Conservation (phyloP, 306 rosid species). For the Castanopsis chinensis region DNA sequence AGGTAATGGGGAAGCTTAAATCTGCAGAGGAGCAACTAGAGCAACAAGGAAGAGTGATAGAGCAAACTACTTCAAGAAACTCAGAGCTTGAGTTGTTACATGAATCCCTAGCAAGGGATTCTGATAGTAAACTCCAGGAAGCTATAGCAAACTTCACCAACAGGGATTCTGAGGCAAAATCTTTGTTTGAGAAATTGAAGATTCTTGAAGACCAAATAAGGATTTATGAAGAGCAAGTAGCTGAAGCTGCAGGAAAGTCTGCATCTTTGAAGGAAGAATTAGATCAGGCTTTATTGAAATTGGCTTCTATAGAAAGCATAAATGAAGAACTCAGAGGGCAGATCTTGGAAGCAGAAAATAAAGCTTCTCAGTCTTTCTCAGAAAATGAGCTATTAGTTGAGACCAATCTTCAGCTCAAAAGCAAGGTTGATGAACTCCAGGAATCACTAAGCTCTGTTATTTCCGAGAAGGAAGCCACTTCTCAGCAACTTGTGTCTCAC, state of each 20-base stretch:
- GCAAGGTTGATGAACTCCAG: slow-evolving; percentile 77
- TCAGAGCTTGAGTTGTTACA: slow-evolving; percentile 66
- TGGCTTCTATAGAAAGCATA: slow-evolving; percentile 48
- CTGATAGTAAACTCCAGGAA: slow-evolving; percentile 70
- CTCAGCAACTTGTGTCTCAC: slow-evolving; percentile 61
- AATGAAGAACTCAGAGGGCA: slow-evolving; percentile 66
- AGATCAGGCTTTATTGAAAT: slow-evolving; percentile 51
- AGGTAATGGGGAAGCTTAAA: slow-evolving; percentile 55
- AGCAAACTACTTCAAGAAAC: slow-evolving; percentile 49
- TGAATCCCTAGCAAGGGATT: slow-evolving; percentile 63
- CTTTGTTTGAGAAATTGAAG: slow-evolving; percentile 64
- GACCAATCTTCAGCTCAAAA: slow-evolving; percentile 71
- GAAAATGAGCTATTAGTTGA: slow-evolving; percentile 75
- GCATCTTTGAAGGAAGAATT: slow-evolving; percentile 49
- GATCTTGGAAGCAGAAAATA: slow-evolving; percentile 54
- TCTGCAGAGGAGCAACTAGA: slow-evolving; percentile 63
- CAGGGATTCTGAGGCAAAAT: slow-evolving; percentile 69
- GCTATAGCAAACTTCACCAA: slow-evolving; percentile 46
- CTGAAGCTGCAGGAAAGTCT: slow-evolving; percentile 43
- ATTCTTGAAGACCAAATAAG: slow-evolving; percentile 53
- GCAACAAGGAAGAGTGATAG: slow-evolving; percentile 49
- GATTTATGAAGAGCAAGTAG: slow-evolving; percentile 44
- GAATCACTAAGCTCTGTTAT: slow-evolving; percentile 52
- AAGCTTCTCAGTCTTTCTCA: slow-evolving; percentile 59
- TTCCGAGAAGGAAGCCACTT: slow-evolving; percentile 62